Conservation (phyloP, 1,139 yeast species). For the Kodamaea anthophila region DNA sequence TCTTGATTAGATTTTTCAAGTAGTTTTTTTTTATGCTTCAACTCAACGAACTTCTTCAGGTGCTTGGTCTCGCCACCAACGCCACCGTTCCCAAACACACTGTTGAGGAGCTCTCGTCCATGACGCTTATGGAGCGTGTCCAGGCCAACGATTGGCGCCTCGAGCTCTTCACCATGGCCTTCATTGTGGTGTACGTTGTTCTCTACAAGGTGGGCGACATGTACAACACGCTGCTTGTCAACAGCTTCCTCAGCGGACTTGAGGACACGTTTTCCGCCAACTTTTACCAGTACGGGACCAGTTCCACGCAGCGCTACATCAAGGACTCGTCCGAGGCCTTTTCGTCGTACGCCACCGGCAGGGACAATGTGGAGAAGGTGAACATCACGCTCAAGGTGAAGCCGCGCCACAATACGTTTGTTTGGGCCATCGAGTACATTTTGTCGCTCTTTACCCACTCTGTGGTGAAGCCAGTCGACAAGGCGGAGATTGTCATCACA, state of each 20-base stretch:
- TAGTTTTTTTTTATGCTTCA: too few relatives aligned
- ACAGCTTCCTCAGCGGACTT: constrained; percentile 40
- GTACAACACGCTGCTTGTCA: constrained; percentile 53
- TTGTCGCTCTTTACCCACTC: constrained; percentile 49
- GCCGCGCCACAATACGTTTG: constrained; percentile 75
- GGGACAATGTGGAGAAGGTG: constrained; percentile 65
- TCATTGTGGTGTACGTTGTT: constrained; percentile 40
- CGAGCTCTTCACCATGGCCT: constrained; percentile 53
- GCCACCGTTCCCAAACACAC: too few relatives aligned
- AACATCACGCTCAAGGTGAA: constrained; percentile 57
- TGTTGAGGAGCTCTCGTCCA: constrained; percentile 43
- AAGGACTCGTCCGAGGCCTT: constrained; percentile 68
- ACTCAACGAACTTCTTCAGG: constrained; percentile 4
- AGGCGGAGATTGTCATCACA: constrained; percentile 53
- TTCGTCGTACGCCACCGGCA: constrained; percentile 83
- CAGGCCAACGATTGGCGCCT: constrained; percentile 64
- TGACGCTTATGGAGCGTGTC: constrained; percentile 49
- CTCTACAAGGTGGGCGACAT: constrained; percentile 53
- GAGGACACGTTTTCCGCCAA: constrained; percentile 50
- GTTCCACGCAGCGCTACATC: constrained; percentile 37
- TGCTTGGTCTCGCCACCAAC: constrained; percentile 19
- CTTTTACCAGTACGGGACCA: constrained; percentile 77
- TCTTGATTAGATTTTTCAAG: too few relatives aligned
- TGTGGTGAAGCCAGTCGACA: constrained; percentile 52
- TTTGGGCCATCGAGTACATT: constrained; percentile 52